phyloP scores from a whole-genome alignment of 2,329 filamentous ascomycete species.

The Didymella pinodella region DNA sequence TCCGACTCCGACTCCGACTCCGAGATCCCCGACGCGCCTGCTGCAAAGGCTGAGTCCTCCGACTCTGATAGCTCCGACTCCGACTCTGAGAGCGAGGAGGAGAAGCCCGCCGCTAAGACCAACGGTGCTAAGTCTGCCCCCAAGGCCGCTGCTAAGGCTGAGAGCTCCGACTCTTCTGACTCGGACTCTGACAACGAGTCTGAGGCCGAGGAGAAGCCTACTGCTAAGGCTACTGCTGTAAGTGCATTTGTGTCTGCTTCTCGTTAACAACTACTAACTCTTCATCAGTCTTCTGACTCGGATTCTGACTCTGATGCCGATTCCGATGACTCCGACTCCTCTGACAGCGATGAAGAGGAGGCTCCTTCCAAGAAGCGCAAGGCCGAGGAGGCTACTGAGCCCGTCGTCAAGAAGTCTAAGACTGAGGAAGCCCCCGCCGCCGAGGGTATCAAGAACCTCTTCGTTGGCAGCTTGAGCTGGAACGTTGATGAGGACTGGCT shows the following conservation, averaged over 20 bases:
- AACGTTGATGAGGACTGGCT: conserved; percentile 86
- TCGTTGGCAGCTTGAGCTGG: conserved; percentile 91
- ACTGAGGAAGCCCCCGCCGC: conserved; percentile 54
- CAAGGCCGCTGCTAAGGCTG: conserved; percentile 35
- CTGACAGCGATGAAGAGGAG: conserved; percentile 48
- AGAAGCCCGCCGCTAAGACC: conserved; percentile 32
- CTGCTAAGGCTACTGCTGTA: conserved; percentile 36
- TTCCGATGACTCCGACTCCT: conserved; percentile 40
- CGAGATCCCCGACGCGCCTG: conserved; percentile 46
- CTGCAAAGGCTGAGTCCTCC: conserved; percentile 49
- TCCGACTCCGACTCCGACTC: conserved; percentile 48
- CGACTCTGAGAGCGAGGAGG: conserved; percentile 42
- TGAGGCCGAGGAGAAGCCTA: conserved; percentile 26
- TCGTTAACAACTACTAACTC: conserved; percentile 25
- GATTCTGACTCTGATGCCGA: conserved; percentile 51
- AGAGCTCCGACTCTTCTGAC: conserved; percentile 46
- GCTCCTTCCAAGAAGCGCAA: conserved; percentile 74
- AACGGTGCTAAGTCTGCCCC: conserved; percentile 31
- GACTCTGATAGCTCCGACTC: conserved; percentile 44
- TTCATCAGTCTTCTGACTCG: conserved; percentile 44
- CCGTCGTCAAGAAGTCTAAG: conserved; percentile 73
- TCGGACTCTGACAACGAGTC: conserved; percentile 33
- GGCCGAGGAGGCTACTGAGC: conserved; percentile 60
- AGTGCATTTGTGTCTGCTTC: conserved; percentile 7
- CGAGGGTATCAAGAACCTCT: conserved; percentile 72